Evolutionary conservation across 2,329 filamentous ascomycete genomes (phyloP).

Genomic region (Fusarium dimerum): DNA sequence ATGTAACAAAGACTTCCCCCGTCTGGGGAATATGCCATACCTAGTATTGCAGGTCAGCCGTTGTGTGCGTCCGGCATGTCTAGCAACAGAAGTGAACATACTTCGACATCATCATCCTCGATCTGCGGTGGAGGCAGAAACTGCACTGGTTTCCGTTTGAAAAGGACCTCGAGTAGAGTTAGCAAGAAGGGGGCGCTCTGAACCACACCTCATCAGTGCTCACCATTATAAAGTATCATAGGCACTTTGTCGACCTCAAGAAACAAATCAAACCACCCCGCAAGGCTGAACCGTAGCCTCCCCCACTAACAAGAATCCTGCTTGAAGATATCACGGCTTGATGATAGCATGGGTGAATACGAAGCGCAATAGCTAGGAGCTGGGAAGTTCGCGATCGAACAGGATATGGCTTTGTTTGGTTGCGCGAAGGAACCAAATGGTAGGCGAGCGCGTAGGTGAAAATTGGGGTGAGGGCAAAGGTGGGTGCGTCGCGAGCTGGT

Average conservation of each 20-base stretch:
- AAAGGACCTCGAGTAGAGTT: constrained; percentile 69
- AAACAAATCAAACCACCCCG: constrained; percentile 19
- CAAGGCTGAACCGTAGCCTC: constrained; percentile 30
- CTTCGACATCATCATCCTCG: constrained; percentile 81
- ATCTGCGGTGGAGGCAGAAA: constrained; percentile 71
- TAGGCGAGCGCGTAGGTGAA: constrained; percentile 24
- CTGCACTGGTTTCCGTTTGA: constrained; percentile 93
- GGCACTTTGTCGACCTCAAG: constrained; percentile 17
- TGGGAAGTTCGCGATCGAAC: constrained; percentile 10
- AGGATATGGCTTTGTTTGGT: constrained; percentile 15
- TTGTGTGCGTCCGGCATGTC: constrained; percentile 4
- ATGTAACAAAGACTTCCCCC: constrained; percentile 83
- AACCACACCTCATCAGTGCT: neutral
- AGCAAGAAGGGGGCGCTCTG: constrained; percentile 8
- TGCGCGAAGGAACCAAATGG: constrained; percentile 17
- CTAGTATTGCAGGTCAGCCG: constrained; percentile 47
- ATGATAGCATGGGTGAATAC: constrained; percentile 22
- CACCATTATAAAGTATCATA: constrained; percentile 25
- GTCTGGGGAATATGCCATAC: constrained; percentile 92
- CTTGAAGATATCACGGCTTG: constrained; percentile 10
- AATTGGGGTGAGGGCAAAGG: constrained; percentile 18
- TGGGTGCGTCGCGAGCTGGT: constrained; percentile 25
- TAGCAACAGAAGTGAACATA: constrained; percentile 41
- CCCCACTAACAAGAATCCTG: constrained; percentile 30
- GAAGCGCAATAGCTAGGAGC: constrained; percentile 8